phyloP scores from a whole-genome alignment of 2,329 filamentous ascomycete species.

The Trichoderma breve region DNA sequence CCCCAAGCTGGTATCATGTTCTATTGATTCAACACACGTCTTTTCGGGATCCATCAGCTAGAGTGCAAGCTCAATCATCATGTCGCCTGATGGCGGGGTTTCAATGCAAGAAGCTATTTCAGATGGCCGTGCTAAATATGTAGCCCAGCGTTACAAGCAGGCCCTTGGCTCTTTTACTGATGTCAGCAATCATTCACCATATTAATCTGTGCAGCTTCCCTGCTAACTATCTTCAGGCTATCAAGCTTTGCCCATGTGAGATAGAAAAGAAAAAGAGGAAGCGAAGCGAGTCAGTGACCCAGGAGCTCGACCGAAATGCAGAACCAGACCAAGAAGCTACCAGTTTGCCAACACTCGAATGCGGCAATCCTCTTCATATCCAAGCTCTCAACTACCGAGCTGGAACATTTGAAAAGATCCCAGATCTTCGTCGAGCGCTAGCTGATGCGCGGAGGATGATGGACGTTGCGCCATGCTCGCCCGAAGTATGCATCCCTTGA shows the following conservation, averaged over 20 bases:
- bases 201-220: not conserved
- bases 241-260: constrained; percentile 37
- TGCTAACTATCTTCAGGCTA: constrained; percentile 30
- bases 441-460: constrained; percentile 44
- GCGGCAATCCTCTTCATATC: constrained; percentile 38
- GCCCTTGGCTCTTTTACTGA: constrained; percentile 40
- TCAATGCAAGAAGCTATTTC: constrained; percentile 32
- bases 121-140: constrained; percentile 36
- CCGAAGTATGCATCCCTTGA: constrained; percentile 35
- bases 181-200: constrained; percentile 24
- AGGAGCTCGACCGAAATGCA: not conserved
- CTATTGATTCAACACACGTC: not conserved
- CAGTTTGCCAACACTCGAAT: constrained; percentile 28
- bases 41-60: not conserved
- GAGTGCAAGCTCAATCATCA: not conserved
- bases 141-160: constrained; percentile 33
- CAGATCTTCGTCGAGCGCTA: constrained; percentile 38
- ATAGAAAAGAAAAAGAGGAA: constrained; percentile 34
- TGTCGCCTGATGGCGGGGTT: constrained; percentile 1
- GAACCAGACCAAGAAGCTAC: not conserved
- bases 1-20: not conserved
- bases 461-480: constrained; percentile 40
- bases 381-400: constrained; percentile 43
- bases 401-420: constrained; percentile 40
- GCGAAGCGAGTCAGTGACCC: constrained; percentile 33